Evolutionary conservation across 2,329 filamentous ascomycete species (phyloP).

Genomic region (Trichoderma asperellum): DNA sequence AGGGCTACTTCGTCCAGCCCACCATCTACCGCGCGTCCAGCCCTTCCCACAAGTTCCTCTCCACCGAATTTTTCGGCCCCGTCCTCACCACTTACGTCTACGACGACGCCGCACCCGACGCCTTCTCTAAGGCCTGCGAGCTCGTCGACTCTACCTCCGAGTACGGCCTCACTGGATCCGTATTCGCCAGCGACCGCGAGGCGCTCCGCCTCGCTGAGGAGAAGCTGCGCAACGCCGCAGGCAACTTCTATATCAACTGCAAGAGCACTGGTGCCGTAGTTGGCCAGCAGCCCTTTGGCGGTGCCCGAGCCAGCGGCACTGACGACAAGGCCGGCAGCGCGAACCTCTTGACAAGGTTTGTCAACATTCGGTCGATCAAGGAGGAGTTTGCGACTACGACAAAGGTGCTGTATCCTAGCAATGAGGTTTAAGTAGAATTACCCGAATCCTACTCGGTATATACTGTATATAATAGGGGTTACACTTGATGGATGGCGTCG

Average conservation of each 20-base stretch:
- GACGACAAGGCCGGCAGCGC: constrained; percentile 74
- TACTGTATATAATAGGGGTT: neutral
- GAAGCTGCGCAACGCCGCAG: constrained; percentile 70
- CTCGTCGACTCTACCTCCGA: constrained; percentile 72
- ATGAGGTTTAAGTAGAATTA: constrained; percentile 55
- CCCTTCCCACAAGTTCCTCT: constrained; percentile 73
- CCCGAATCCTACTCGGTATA: neutral
- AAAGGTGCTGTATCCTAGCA: constrained; percentile 71
- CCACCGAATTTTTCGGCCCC: constrained; percentile 81
- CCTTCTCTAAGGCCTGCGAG: constrained; percentile 63
- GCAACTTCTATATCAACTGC: constrained; percentile 87
- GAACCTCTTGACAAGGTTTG: constrained; percentile 67
- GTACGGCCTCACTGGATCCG: constrained; percentile 76
- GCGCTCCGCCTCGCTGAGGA: constrained; percentile 72
- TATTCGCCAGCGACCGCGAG: constrained; percentile 72
- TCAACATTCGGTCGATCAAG: constrained; percentile 70
- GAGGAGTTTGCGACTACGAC: constrained; percentile 72
- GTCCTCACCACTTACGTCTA: constrained; percentile 77
- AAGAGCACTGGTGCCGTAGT: constrained; percentile 77
- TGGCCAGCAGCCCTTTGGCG: constrained; percentile 73
- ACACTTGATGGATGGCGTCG: constrained; percentile 8
- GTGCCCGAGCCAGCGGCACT: constrained; percentile 68
- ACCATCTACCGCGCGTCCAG: constrained; percentile 79
- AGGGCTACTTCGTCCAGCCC: constrained; percentile 82
- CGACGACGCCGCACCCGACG: constrained; percentile 63